Base-by-base conservation (phyloP, 1,284 basidiomycete genomes). In the Cutaneotrichosporon dermatis region DNA sequence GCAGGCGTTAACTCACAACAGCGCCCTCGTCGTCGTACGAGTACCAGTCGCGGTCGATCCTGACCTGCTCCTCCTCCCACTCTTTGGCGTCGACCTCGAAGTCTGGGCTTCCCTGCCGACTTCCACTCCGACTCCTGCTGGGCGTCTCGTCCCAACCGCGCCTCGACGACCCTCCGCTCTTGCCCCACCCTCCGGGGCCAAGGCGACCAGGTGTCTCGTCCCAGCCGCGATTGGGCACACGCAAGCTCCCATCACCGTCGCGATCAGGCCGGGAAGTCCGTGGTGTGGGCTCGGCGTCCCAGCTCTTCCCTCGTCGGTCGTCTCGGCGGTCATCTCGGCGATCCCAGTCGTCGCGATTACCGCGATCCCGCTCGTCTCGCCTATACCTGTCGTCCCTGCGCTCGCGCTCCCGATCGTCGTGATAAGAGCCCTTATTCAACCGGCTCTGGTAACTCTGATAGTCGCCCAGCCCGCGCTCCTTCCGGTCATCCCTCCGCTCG, bases 21-120 rank as follows among this genome's bases (percentile, higher is more conserved):
- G 85, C 87, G 16, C 89, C 88, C 63, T 92, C 91, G 71, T 95
- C 92, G 40, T 90, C 90, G 44, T 86, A 85, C 62, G 85, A 88
- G 73, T 97, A 98, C 93, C 93, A 98, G 73, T 95, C 92, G 13
- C 93, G 82, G 74, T 97, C 93, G 68, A 96, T 73, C 50, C 83
- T 83, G 7, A 92, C 83, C 74, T 95, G 91, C 74, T 96, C 93
- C 67, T 96, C 92, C 73, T 95, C 93, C 92, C 92, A 97, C 68
- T 94, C 93, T 56, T 89, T 82, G 40, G 84, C 82, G 70, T 79
- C 71, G 13, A 79, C 65, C 12, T 69, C 67, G 37, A 74, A 59
- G 34, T 66, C 70, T 82, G 76, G 45, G 80, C 85, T 85, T 1
- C 60, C 66, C 1, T 64, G 66, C 3, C 69, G 57, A 80, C 86